Percentiles rank a stretch among this genome's conserved stretches.
phyloP scores from a whole-genome alignment of 148 eudicot genomes.

The Fagopyrum esculentum region DNA sequence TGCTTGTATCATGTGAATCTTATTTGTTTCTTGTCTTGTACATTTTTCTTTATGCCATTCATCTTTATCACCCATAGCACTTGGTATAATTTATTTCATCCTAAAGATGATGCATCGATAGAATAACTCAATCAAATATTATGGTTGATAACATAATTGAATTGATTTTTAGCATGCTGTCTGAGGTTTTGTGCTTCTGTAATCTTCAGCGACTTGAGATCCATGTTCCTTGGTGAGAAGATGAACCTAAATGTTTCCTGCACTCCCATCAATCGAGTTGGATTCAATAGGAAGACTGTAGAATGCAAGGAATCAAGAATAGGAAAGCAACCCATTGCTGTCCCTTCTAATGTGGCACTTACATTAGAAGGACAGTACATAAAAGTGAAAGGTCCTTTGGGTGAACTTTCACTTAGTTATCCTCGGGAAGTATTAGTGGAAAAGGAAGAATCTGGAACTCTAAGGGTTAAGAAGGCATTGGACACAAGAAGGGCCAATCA shows the following conservation, averaged over 20 bases:
- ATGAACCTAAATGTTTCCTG: slow-evolving; percentile 29
- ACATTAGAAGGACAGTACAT: slow-evolving; percentile 66
- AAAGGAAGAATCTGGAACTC: slow-evolving; percentile 57
- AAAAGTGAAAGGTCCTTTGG: slow-evolving; percentile 86
- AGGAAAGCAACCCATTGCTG: slow-evolving; percentile 78
- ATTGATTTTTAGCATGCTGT: background rate
- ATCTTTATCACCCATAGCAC: background rate
- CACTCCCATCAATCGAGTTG: slow-evolving; percentile 30
- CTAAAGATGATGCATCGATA: background rate
- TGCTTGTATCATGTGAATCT: background rate
- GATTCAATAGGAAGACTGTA: slow-evolving; percentile 39
- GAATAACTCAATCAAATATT: background rate
- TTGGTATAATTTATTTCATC: background rate
- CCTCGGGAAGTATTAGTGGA: slow-evolving; percentile 73
- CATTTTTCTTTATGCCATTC: background rate
- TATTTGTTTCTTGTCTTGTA: background rate
- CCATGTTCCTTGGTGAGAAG: slow-evolving; percentile 47
- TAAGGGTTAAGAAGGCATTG: slow-evolving; percentile 57
- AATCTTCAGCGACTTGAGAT: slow-evolving; percentile 45
- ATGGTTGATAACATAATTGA: background rate
- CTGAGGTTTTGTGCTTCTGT: background rate
- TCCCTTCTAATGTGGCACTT: slow-evolving; percentile 74
- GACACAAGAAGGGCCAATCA: slow-evolving; percentile 87
- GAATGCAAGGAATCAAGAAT: slow-evolving; percentile 92
- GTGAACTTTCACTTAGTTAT: slow-evolving; percentile 70